Conservation (phyloP, 2,329 filamentous ascomycete species). For the Cordyceps farinosa region DNA sequence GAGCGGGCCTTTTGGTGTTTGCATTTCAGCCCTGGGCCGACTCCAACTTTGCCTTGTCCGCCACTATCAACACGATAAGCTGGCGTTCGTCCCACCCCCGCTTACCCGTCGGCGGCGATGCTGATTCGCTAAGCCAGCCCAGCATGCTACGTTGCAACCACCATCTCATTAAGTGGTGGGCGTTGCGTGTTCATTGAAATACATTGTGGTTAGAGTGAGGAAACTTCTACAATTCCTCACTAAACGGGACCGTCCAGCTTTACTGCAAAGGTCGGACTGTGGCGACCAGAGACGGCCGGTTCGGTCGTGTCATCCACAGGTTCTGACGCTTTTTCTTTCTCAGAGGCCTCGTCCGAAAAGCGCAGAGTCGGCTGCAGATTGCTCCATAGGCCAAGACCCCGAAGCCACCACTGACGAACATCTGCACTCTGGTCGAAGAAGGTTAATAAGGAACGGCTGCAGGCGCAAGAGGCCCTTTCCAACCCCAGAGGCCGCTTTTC, state of each 20-base stretch:
- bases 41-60: not conserved
- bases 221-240: not conserved
- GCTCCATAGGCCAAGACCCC: not conserved
- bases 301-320: not conserved
- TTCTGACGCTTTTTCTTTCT: not conserved
- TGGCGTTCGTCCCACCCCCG: slow-evolving; percentile 4
- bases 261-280: not conserved
- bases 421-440: not conserved
- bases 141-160: slow-evolving; percentile 17
- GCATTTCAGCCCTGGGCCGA: not conserved
- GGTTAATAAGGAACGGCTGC: not conserved
- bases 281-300: not conserved
- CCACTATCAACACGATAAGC: slow-evolving; percentile 1
- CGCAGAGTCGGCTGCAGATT: not conserved
- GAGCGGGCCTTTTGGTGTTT: not conserved
- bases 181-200: not conserved
- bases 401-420: not conserved
- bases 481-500: slow-evolving; percentile 6
- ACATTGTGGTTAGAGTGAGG: not conserved
- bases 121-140: not conserved
- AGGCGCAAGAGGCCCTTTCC: not conserved
- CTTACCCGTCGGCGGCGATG: not conserved
- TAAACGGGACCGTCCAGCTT: not conserved
- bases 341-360: not conserved
- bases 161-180: not conserved